Conservation (phyloP, 176 grass and related monocot species). For the Bolboschoenus planiculmis region DNA sequence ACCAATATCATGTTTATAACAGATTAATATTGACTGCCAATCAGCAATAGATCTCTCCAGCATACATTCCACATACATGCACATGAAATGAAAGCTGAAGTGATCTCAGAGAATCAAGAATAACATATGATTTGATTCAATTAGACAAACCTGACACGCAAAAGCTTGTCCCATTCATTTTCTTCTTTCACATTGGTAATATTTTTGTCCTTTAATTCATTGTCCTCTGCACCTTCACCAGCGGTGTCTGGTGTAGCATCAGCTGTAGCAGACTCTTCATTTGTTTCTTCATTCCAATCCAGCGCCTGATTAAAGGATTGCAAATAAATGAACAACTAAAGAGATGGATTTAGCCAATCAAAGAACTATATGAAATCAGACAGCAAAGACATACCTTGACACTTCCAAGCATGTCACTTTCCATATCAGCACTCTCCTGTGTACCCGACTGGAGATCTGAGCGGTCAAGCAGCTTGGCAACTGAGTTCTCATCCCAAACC, state of each 20-base stretch:
- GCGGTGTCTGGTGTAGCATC: constrained; percentile 40
- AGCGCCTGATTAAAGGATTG: constrained; percentile 56
- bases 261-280: constrained; percentile 50
- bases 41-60: neutral
- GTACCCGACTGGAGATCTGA: constrained; percentile 70
- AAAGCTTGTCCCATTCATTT: constrained; percentile 97
- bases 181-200: constrained; percentile 48
- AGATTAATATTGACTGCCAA: neutral
- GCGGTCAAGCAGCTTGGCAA: constrained; percentile 88
- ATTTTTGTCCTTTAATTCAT: constrained; percentile 61
- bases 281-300: constrained; percentile 94
- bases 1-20: neutral
- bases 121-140: neutral
- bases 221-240: constrained; percentile 44
- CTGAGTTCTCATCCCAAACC: constrained; percentile 94
- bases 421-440: constrained; percentile 68
- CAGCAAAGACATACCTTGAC: constrained; percentile 63
- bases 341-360: constrained; percentile 4
- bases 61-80: neutral
- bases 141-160: constrained; percentile 76
- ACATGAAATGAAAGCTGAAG: neutral
- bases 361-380: neutral
- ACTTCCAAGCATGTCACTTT: constrained; percentile 94
- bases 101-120: neutral
- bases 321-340: constrained; percentile 12